Base-by-base conservation (phyloP, 345 rosid species). In the Passiflora organensis region DNA sequence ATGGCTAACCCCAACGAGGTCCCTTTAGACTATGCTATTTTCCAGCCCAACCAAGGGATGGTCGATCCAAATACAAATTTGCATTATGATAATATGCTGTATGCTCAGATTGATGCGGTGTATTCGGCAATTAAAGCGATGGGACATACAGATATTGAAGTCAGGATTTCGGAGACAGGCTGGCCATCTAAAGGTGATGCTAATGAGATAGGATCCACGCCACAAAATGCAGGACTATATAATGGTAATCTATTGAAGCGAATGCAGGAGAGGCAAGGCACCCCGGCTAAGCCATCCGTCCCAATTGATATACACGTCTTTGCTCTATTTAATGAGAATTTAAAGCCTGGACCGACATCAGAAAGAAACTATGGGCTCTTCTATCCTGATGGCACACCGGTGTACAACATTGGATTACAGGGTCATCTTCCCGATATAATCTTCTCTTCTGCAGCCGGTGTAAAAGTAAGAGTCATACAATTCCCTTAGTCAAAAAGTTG, bases 141-240 rank as follows among this genome's bases (percentile, higher is more conserved):
- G 82, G 99, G 99, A 1, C 86, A 81, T 45, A 66, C 76, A 0
- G 84, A 85, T 52, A 48, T 89, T 10, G 78, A 75, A 55, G 90
- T 89, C 1, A 59, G 68, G 78, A 59, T 94, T 23, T 89, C 99
- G 0, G 99, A 94, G 71, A 94, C 99, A 10, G 99, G 99, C 0
- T 94, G 99, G 99, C 99, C 99, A 0, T 94, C 99, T 0, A 80
- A 64, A 57, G 99, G 97, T 10, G 96, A 89, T 22, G 73, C 63
- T 8, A 59, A 65, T 49, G 99, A 93, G 74, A 66, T 63, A 13
- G 99, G 97, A 48, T 95, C 99, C 18, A 66, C 82, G 20, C 70
- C 75, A 6, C 82, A 83, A 56, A 93, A 93, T 63, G 99, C 97
- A 0, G 87, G 71, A 22, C 34, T 81, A 14, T 89, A 93, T 43